A percentile compares a stretch with the other conserved stretches of the same genome.
phyloP scores from a whole-genome alignment of 306 rosid genomes.

The Arachis stenosperma region DNA sequence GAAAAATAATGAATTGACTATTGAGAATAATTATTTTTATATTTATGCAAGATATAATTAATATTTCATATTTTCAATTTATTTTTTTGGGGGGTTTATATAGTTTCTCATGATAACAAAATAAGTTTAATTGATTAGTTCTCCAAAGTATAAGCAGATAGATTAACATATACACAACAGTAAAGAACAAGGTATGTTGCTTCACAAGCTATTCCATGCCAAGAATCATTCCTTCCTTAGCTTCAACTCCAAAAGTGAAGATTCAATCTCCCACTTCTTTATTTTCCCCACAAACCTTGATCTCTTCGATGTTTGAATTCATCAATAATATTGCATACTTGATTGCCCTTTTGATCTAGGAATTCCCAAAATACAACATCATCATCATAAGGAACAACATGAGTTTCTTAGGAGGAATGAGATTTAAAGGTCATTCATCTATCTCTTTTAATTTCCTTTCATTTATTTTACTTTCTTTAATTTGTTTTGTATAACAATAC shows the following conservation, averaged over 20 bases:
- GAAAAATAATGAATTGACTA: too few species aligned
- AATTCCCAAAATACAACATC: background rate
- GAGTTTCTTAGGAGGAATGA: slow-evolving; percentile 49
- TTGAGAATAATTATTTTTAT: too few species aligned
- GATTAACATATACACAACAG: background rate
- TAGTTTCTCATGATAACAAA: too few species aligned
- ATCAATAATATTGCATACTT: background rate
- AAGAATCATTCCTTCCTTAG: slow-evolving; percentile 64
- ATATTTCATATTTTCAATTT: too few species aligned
- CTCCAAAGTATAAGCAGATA: background rate
- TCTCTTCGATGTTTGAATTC: background rate
- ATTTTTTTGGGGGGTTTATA: too few species aligned
- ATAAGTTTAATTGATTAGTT: background rate
- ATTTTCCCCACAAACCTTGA: background rate
- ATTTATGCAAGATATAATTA: too few species aligned
- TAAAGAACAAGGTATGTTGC: background rate
- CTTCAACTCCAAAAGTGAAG: slow-evolving; percentile 43
- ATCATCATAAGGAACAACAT: slow-evolving; percentile 47
- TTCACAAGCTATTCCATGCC: slow-evolving; percentile 26
- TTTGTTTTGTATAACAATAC: too few species aligned
- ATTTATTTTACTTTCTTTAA: too few species aligned
- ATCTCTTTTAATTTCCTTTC: background rate
- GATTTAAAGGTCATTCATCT: slow-evolving; percentile 46
- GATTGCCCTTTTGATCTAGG: background rate
- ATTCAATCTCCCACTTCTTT: slow-evolving; percentile 24